Percentiles rank a stretch among this genome's conserved stretches.
Conservation (phyloP, 2,329 filamentous ascomycete genomes). For the Clonostachys byssicola region DNA sequence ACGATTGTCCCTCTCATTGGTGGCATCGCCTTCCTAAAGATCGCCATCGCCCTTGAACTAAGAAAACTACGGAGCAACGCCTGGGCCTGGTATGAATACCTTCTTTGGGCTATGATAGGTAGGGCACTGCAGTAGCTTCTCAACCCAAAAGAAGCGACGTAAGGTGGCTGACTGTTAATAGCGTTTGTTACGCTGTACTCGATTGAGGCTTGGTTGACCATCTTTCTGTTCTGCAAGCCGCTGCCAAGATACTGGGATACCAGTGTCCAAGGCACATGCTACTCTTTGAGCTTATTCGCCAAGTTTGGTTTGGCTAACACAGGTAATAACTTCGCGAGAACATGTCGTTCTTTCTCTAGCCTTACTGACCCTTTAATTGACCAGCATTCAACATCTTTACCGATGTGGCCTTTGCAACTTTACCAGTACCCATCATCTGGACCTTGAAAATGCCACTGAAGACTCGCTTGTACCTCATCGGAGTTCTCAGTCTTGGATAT, state of each 20-base stretch:
- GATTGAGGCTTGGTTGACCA: neutral
- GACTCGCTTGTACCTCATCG: conserved; percentile 29
- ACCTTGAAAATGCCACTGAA: conserved; percentile 28
- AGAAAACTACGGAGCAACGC: conserved; percentile 9
- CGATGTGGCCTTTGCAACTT: conserved; percentile 33
- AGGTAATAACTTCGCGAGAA: no score
- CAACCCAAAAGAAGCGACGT: no score
- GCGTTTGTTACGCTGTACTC: neutral
- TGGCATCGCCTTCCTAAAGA: conserved; percentile 10
- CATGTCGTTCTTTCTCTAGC: neutral
- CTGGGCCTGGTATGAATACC: conserved; percentile 14
- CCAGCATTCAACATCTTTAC: conserved; percentile 32
- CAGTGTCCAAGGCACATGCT: conserved; percentile 1
- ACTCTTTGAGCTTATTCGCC: neutral
- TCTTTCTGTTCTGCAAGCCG: conserved; percentile 3
- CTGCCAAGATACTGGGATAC: conserved; percentile 1
- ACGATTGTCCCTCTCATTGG: conserved; percentile 33
- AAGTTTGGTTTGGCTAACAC: no score
- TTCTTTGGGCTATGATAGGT: neutral
- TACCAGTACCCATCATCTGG: conserved; percentile 36
- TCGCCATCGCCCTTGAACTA: conserved; percentile 13
- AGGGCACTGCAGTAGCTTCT: no score
- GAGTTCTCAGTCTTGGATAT: conserved; percentile 34
- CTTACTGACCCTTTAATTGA: neutral
- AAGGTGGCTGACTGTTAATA: neutral